These are phyloP conservation scores for Colletotrichum spinosum DNA, from an alignment of 2,329 filamentous ascomycete genomes.

Conservation along the genomic window DNA sequence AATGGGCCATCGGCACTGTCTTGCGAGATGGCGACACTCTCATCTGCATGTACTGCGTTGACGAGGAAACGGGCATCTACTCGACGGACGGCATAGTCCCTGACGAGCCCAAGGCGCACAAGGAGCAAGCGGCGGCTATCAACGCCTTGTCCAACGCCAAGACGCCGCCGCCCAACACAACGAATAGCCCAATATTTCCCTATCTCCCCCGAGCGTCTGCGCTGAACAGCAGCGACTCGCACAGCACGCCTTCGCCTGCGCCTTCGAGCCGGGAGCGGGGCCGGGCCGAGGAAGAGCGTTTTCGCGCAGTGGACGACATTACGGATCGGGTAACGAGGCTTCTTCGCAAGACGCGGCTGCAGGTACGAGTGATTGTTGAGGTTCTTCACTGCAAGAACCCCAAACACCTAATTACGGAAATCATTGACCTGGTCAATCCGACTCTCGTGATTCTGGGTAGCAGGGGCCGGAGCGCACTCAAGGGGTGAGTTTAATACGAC, in stretches of 20 bases:
- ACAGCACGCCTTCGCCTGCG: conserved; percentile 57
- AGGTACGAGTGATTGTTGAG: conserved; percentile 93
- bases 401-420: conserved; percentile 94
- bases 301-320: conserved; percentile 84
- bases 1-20: conserved; percentile 98
- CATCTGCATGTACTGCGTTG: conserved; percentile 91
- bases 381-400: conserved; percentile 99
- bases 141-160: conserved; percentile 68
- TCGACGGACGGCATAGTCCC: conserved; percentile 65
- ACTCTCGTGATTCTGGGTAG: conserved; percentile 95
- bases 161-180: conserved; percentile 40
- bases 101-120: conserved; percentile 80
- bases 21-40: conserved; percentile 94
- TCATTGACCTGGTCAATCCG: conserved; percentile 92
- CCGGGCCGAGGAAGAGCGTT: conserved; percentile 81
- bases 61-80: conserved; percentile 81
- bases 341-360: conserved; percentile 88
- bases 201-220: conserved; percentile 47
- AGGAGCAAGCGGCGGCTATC: conserved; percentile 79
- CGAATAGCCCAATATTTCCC: conserved; percentile 46
- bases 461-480: conserved; percentile 89
- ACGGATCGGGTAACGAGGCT: conserved; percentile 87
- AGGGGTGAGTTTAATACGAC: conserved; percentile 74
- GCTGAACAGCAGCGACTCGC: conserved; percentile 47
- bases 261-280: conserved; percentile 61